These are phyloP conservation scores for Pyrenophora seminiperda DNA, from an alignment of 2,329 filamentous ascomycete genomes.

Conservation along the genomic window DNA sequence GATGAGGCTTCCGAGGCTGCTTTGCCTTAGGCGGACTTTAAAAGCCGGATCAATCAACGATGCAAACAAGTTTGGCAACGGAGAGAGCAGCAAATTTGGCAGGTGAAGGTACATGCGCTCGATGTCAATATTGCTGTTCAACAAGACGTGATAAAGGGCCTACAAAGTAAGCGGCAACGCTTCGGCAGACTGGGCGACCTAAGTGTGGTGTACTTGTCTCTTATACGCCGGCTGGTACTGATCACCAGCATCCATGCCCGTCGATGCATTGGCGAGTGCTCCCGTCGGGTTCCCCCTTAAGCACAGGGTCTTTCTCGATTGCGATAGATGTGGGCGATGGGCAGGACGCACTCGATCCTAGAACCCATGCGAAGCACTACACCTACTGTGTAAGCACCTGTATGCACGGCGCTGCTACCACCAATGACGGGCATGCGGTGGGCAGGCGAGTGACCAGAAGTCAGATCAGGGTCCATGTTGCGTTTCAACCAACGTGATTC, in stretches of 20 bases:
- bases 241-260: constrained; percentile 16
- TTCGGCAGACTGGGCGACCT: not conserved
- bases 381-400: no score
- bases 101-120: not conserved
- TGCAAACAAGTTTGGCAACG: no score
- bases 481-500: not conserved
- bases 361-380: not conserved
- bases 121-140: no score
- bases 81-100: not conserved
- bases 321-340: constrained; percentile 23
- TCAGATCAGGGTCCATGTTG: constrained; percentile 16
- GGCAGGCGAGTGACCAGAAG: not conserved
- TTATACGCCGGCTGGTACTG: constrained; percentile 12
- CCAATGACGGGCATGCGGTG: constrained; percentile 5
- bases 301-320: constrained; percentile 16
- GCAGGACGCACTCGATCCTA: constrained; percentile 24
- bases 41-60: constrained; percentile 1
- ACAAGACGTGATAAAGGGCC: no score
- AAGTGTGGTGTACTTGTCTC: not conserved
- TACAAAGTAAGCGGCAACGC: not conserved
- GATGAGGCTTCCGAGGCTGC: not conserved
- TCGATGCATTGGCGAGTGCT: constrained; percentile 7
- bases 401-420: not conserved
- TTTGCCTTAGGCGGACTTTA: not conserved
- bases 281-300: not conserved